Base-by-base conservation (phyloP, 1,284 basidiomycete species). In the Trichosporon sp. region DNA sequence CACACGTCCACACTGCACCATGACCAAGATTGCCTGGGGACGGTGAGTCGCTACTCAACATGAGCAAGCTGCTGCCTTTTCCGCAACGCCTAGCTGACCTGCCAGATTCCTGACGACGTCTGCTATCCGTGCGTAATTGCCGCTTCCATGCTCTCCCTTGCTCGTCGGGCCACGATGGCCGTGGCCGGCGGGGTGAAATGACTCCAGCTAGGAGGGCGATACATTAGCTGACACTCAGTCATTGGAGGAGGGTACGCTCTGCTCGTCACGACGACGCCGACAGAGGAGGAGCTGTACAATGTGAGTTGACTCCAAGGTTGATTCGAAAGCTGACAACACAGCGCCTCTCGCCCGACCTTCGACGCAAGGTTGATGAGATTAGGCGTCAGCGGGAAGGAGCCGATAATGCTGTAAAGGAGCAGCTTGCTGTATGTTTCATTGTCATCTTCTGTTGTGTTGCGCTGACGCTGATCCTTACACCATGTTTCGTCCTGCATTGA, bases 231-330 rank as follows among this genome's bases (percentile, higher is more conserved):
- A 65, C 58, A 1, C 1, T 0, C 59, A 69, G 67, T 69, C 27
- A 60, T 66, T 23, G 61, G 58, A 7, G 40, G 11, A 2, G 67
- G 65, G 2, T 69, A 69, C 59, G 46, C 27, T 1, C 36, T 69
- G 3, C 54, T 70, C 52, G 23, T 59, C 73, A 73, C 67, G 19
- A 71, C 74, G 13, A 76, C 75, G 27, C 78, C 78, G 14, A 71
- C 67, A 21, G 78, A 79, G 57, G 69, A 80, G 59, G 72, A 80
- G 61, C 73, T 78, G 34, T 80, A 80, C 69, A 69, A 75, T 40
- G 77, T 76, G 54, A 56, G 74, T 69, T 16, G 5, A 5, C 7
- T 33, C 33, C 13, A 16, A 13, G 25, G 9, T 56, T 19, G 54
- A 5, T 46, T 60, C 74, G 2, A 16, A 5, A 8, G 27, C 25